Percentiles rank a stretch among this genome's conserved stretches.
These are phyloP conservation scores for Candida dajiaensis DNA, from an alignment of 805 yeast species.

Conservation along the genomic window DNA sequence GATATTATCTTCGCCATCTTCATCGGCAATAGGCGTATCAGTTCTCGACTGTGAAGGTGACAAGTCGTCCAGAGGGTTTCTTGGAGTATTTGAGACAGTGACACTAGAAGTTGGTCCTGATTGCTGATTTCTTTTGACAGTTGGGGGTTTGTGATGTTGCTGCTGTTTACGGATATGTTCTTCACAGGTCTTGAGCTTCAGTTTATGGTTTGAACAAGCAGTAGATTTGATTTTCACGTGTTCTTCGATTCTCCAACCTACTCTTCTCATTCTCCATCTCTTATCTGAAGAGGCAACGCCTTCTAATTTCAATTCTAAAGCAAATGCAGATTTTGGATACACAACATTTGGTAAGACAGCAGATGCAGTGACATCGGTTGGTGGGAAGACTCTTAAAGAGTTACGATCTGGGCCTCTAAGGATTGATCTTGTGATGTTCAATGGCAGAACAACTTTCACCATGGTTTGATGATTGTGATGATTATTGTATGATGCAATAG, in stretches of 20 bases:
- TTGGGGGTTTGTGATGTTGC: constrained; percentile 10
- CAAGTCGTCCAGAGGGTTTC: constrained; percentile 6
- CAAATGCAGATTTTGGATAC: constrained; percentile 81
- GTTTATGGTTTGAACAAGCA: constrained; percentile 52
- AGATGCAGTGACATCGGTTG: constrained; percentile 83
- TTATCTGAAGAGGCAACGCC: constrained; percentile 51
- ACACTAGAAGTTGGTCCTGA: constrained; percentile 34
- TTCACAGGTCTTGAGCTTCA: constrained; percentile 41
- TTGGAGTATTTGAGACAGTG: constrained; percentile 26
- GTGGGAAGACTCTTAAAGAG: constrained; percentile 89
- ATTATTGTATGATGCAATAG: constrained; percentile 42
- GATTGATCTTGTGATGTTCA: constrained; percentile 72
- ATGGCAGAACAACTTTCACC: constrained; percentile 50
- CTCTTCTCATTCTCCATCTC: constrained; percentile 90
- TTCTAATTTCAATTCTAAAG: constrained; percentile 77
- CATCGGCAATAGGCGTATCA: constrained; percentile 2
- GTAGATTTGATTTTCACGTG: constrained; percentile 53
- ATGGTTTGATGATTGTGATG: constrained; percentile 26
- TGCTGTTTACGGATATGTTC: constrained; percentile 33
- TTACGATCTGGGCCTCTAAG: constrained; percentile 78
- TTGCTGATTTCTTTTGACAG: constrained; percentile 32
- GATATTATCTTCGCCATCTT: constrained; percentile 3
- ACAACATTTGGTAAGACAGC: constrained; percentile 85
- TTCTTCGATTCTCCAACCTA: constrained; percentile 88
- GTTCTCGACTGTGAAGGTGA: constrained; percentile 15